Evolutionary conservation across 1,284 basidiomycete genomes (phyloP).

Genomic region (Fomitiporia mediterranea): DNA sequence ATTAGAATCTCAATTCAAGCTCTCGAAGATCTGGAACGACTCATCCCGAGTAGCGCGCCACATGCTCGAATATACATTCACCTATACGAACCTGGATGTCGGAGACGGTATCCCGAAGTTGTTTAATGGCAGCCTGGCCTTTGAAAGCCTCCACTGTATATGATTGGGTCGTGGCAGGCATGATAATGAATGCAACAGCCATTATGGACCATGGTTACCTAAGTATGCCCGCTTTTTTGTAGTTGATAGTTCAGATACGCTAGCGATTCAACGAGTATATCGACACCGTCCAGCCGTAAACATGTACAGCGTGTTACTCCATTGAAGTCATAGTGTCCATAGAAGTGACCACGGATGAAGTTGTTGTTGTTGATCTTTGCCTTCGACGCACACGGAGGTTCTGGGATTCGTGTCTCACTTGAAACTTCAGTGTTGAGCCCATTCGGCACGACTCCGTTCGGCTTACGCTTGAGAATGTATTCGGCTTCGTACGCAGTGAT

Average conservation of each 20-base stretch:
- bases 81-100: constrained; percentile 94
- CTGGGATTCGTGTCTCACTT: constrained; percentile 95
- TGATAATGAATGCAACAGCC: constrained; percentile 97
- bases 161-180: constrained; percentile 93
- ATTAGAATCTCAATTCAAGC: constrained; percentile 15
- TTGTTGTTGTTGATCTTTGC: constrained; percentile 97
- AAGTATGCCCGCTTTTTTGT: constrained; percentile 73
- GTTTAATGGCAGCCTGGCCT: constrained; percentile 96
- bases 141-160: constrained; percentile 98
- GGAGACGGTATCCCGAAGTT: constrained; percentile 89
- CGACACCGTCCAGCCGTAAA: constrained; percentile 98
- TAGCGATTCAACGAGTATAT: constrained; percentile 97
- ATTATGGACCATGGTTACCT: too few relatives aligned
- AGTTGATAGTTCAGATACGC: constrained; percentile 90
- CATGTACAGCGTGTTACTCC: constrained; percentile 93
- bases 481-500: constrained; percentile 97
- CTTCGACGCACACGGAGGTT: constrained; percentile 89
- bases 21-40: constrained; percentile 26
- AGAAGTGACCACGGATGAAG: constrained; percentile 96
- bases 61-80: constrained; percentile 88
- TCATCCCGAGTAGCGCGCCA: constrained; percentile 85
- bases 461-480: constrained; percentile 95
- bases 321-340: constrained; percentile 95
- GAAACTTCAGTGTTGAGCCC: constrained; percentile 98
- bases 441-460: constrained; percentile 97